These are phyloP conservation scores for Lotmaria passim DNA, from an alignment of 208 protist species.

Conservation along the genomic window DNA sequence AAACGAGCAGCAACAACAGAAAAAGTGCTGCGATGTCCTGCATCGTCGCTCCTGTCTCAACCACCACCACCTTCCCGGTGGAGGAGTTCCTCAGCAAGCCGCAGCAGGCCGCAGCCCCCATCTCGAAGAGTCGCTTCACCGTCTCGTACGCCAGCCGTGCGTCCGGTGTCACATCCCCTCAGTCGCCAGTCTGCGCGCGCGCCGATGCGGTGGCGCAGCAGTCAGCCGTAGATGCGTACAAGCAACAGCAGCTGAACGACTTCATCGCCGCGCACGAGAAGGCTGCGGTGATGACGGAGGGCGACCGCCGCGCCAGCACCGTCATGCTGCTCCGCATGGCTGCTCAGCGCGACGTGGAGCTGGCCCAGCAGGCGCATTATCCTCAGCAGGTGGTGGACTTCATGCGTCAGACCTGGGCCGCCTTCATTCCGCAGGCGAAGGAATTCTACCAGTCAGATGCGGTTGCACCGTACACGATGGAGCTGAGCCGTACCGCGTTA, in stretches of 20 bases:
- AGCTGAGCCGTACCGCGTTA: constrained; percentile 43
- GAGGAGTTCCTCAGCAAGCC: constrained; percentile 11
- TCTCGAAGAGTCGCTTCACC: constrained; percentile 45
- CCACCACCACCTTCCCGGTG: constrained; percentile 8
- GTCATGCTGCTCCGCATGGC: constrained; percentile 56
- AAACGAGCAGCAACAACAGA: neutral
- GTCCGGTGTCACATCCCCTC: constrained; percentile 7
- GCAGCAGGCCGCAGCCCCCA: neutral
- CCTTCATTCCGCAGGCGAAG: constrained; percentile 57
- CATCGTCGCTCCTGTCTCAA: constrained; percentile 1
- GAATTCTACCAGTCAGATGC: constrained; percentile 42
- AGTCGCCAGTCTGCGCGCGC: constrained; percentile 10
- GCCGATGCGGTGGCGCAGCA: constrained; percentile 49
- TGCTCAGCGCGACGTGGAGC: constrained; percentile 42
- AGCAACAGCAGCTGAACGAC: constrained; percentile 38
- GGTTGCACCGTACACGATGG: constrained; percentile 12
- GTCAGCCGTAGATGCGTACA: constrained; percentile 24
- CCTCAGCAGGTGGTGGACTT: constrained; percentile 48
- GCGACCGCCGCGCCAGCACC: constrained; percentile 40
- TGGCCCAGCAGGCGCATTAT: constrained; percentile 28
- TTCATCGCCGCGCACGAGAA: constrained; percentile 52
- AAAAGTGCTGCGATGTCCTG: too few relatives aligned
- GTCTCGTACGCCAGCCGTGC: constrained; percentile 50
- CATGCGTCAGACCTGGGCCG: constrained; percentile 59
- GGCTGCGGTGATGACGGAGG: constrained; percentile 25